Percentiles rank a stretch among this genome's conserved stretches.
phyloP scores from a whole-genome alignment of 1,284 basidiomycete genomes.

The Omphalotus olearius region DNA sequence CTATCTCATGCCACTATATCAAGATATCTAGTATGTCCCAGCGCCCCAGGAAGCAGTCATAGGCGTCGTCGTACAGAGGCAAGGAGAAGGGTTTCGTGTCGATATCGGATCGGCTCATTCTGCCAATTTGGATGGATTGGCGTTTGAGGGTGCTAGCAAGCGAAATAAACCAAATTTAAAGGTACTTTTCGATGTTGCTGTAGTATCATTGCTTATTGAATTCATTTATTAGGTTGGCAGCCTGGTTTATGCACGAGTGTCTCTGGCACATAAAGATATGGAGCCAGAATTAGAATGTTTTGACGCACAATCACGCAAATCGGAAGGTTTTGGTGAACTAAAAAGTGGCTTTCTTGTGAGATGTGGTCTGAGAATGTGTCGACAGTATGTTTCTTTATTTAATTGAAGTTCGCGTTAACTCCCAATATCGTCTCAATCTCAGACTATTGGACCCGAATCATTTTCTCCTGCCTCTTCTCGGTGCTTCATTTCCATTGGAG shows the following conservation, averaged over 20 bases:
- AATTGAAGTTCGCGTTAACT: slow-evolving; percentile 1
- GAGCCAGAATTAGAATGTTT: slow-evolving; percentile 88
- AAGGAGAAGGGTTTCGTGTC: slow-evolving; percentile 78
- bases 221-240: slow-evolving; percentile 59
- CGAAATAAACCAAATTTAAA: slow-evolving; percentile 82
- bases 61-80: slow-evolving; percentile 64
- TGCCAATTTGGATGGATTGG: slow-evolving; percentile 74
- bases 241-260: slow-evolving; percentile 79
- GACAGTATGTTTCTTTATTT: slow-evolving; percentile 54
- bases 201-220: slow-evolving; percentile 2
- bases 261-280: slow-evolving; percentile 85
- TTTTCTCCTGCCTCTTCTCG: slow-evolving; percentile 71
- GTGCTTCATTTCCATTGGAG: slow-evolving; percentile 72
- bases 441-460: slow-evolving; percentile 74
- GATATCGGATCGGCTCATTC: slow-evolving; percentile 79
- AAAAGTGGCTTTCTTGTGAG: slow-evolving; percentile 74
- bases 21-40: slow-evolving; percentile 66
- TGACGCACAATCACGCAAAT: slow-evolving; percentile 79
- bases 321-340: slow-evolving; percentile 81
- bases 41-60: slow-evolving; percentile 79
- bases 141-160: slow-evolving; percentile 85
- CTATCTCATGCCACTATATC: neutral
- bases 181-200: slow-evolving; percentile 33
- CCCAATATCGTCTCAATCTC: slow-evolving; percentile 7
- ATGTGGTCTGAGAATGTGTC: slow-evolving; percentile 75